Conservation (phyloP, 805 yeast species). For the Cyberlindnera petersonii region DNA sequence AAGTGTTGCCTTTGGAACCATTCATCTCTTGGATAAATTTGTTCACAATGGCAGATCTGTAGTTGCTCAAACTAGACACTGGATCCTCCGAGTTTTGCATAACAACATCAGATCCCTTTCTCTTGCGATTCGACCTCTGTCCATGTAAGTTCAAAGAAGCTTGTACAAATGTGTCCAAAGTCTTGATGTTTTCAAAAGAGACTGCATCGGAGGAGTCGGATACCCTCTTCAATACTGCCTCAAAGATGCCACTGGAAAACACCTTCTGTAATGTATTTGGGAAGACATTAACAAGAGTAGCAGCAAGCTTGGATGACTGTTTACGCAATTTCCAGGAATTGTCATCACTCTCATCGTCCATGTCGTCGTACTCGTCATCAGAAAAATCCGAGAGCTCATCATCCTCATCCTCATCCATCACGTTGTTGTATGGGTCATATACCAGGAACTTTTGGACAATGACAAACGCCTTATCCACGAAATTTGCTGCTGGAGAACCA, state of each 20-base stretch:
- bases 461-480: conserved; percentile 28
- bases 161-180: conserved; percentile 39
- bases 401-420: conserved; percentile 33
- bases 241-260: conserved; percentile 31
- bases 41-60: conserved; percentile 20
- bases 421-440: conserved; percentile 45
- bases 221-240: conserved; percentile 32
- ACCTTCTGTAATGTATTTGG: conserved; percentile 36
- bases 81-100: conserved; percentile 33
- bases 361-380: conserved; percentile 37
- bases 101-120: conserved; percentile 38
- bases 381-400: conserved; percentile 39
- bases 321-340: conserved; percentile 62
- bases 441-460: conserved; percentile 31
- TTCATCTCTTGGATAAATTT: conserved; percentile 27
- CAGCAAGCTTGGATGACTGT: conserved; percentile 42
- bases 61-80: conserved; percentile 18
- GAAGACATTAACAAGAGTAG: conserved; percentile 34
- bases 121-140: conserved; percentile 26
- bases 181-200: conserved; percentile 43
- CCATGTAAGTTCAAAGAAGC: conserved; percentile 22
- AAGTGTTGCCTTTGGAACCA: conserved; percentile 24
- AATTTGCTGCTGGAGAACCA: conserved; percentile 31
- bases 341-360: conserved; percentile 42
- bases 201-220: conserved; percentile 48